Percentiles rank a stretch among this genome's conserved stretches.
Conservation (phyloP, 768 basidiomycete genomes). For the Mrakia frigida region DNA sequence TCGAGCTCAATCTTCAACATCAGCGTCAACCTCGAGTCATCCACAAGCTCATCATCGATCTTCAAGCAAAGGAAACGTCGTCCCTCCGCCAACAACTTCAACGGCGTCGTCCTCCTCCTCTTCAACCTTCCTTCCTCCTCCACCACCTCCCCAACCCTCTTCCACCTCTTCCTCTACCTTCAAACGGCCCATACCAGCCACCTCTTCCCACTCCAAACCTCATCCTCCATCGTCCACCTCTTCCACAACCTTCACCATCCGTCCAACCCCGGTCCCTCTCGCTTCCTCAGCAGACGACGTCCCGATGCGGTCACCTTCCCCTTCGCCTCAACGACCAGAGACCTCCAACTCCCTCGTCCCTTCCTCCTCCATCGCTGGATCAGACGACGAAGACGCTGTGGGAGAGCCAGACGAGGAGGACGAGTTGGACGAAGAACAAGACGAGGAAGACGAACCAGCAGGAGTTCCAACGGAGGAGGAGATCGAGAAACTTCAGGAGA, state of each 20-base stretch:
- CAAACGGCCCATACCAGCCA: neutral
- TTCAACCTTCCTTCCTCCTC: neutral
- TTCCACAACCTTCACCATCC: constrained; percentile 4
- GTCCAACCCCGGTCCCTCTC: neutral
- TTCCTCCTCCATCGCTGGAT: neutral
- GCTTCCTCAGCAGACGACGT: neutral
- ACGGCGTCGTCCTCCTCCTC: neutral
- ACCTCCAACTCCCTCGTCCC: neutral
- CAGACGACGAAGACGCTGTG: neutral
- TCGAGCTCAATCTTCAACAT: neutral
- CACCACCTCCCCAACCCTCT: neutral
- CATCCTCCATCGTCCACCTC: neutral
- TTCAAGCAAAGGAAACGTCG: neutral
- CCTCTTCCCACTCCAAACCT: neutral
- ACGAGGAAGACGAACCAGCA: neutral
- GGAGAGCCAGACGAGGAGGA: constrained; percentile 1
- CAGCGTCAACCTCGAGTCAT: neutral
- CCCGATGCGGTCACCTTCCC: constrained; percentile 8
- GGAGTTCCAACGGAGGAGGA: constrained; percentile 6
- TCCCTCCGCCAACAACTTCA: neutral
- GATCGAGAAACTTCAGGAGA: constrained; percentile 10
- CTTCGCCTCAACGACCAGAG: constrained; percentile 6
- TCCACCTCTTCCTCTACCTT: neutral
- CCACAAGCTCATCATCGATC: neutral
- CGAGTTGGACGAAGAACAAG: neutral